These are phyloP conservation scores for Linderina pennispora DNA, from an alignment of 192 early-diverging fungal genomes.

Conservation along the genomic window DNA sequence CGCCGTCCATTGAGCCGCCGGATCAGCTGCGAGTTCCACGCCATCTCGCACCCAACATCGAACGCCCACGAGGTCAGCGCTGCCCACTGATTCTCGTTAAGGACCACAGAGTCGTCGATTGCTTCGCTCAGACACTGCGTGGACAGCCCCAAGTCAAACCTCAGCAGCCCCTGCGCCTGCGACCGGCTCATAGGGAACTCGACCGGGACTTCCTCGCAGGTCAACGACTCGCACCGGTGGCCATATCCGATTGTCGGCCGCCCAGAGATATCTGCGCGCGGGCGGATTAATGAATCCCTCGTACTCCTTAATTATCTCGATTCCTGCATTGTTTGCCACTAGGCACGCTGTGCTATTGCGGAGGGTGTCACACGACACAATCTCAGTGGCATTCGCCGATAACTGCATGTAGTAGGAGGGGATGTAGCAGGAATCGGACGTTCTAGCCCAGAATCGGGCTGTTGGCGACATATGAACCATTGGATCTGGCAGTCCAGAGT, in stretches of 20 bases:
- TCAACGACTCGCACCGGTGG: conserved; percentile 13
- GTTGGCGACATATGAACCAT: no score
- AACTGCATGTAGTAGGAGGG: neutral
- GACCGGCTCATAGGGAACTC: neutral
- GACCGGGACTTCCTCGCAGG: conserved; percentile 3
- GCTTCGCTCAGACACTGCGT: conserved; percentile 6
- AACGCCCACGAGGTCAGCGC: conserved; percentile 27
- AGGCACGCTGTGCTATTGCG: no score
- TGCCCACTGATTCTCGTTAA: conserved; percentile 28
- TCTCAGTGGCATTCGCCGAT: no score
- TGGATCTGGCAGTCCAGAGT: no score
- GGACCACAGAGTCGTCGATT: neutral
- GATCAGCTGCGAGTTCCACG: conserved; percentile 9
- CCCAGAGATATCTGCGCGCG: conserved; percentile 12
- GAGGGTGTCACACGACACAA: no score
- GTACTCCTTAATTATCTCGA: conserved; percentile 10
- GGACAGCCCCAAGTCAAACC: conserved; percentile 1
- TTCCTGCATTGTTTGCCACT: conserved; percentile 1
- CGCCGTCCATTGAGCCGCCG: conserved; percentile 11
- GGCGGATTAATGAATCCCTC: conserved; percentile 8
- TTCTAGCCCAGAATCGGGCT: no score
- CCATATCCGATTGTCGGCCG: conserved; percentile 22
- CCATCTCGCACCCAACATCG: conserved; percentile 18
- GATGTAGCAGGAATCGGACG: conserved; percentile 15
- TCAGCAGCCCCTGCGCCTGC: conserved; percentile 7